Evolutionary conservation across 768 basidiomycete genomes (phyloP), one percentile per base, ranked within the genome.

Genomic region (Tephrocybe sp.): DNA sequence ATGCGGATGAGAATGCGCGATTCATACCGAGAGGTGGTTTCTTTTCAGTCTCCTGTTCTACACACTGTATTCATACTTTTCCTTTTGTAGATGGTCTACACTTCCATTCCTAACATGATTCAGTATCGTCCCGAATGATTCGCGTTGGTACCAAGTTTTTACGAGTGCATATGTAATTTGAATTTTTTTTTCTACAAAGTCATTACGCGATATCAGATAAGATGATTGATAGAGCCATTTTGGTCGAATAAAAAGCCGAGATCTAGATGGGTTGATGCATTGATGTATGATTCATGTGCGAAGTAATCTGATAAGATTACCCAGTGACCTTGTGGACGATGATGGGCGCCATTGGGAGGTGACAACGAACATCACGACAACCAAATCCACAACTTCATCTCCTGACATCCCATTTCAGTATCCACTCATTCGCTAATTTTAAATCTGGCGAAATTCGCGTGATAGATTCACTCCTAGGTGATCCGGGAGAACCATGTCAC

Each of bases 1-100:
- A 67, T 84, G 73, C 72, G 79, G 21, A 84, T 84, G 81, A 72
- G 80, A 20, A 68, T 83, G 65, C 71, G 74, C 38, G 77, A 78
- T 47, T 73, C 78, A 34, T 82, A 83, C 53, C 74, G 80, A 40
- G 78, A 81, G 64, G 81, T 81, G 62, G 62, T 73, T 66, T 14
- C n/a, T 26, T 25, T 6, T 20, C 36, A 30, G 26, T 37, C 40
- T 14, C 23, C 30, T 25, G 30, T 34, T 15, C 18, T 9, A 5
- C 23, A 26, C 30, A 38, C 39, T 51, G 14, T 36, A 26, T 41
- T 53, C 36, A 25, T 33, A 28, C 24, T 50, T 26, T n/a, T n/a
- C n/a, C n/a, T n/a, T n/a, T n/a, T n/a, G 33, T 43, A 83, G 80
- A 76, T 78, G 68, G 75, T 83, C 6, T 79, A 78, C 62, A 74